Evolutionary conservation across 495 filamentous ascomycete species (phyloP), one percentile per base, ranked within the genome.

Genomic region (Podospora comata): DNA sequence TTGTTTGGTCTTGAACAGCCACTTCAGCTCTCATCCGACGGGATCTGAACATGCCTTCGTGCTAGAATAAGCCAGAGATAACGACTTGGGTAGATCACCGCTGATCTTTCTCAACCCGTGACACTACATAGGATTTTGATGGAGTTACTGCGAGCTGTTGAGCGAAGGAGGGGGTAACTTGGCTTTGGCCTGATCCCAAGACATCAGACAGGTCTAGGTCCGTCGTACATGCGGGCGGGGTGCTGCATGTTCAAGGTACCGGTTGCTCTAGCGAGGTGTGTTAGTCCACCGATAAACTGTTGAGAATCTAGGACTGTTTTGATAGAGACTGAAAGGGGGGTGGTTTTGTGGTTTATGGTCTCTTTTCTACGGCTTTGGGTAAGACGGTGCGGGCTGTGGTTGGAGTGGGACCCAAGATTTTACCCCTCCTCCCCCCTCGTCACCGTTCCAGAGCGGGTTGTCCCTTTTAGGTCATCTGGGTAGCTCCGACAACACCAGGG

Each of bases 61-160:
- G 39, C 39, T 48, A 48, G 18, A 2, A 48, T 48, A 19, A 58
- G 6, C n/a, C 55, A 19, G 55, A 58, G 55, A 58, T 19, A 58
- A 26, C 55, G n/a, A 58, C 30, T 32, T 58, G 55, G n/a, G 55
- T 20, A 20, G 55, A 58, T 58, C 55, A 20, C n/a, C 55, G 55
- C n/a, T 58, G 55, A 58, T 58, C 55, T 16, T 48, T 48, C 39
- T 48, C 39, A 20, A 58, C n/a, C 55, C 23, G n/a, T 58, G 55
- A 20, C 55, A 26, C n/a, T 58, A 23, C 23, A 23, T 1, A 58
- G n/a, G 5, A 26, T 11, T 15, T 26, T 19, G n/a, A 15, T 58
- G 15, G 55, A 58, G 23, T 58, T 20, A 58, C 55, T 58, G 55
- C 55, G 55, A 58, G 55, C 55, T 58, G 55, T 58, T 26, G 55